Evolutionary conservation across 306 rosid genomes (phyloP).

Genomic region (Psophocarpus tetragonolobus): DNA sequence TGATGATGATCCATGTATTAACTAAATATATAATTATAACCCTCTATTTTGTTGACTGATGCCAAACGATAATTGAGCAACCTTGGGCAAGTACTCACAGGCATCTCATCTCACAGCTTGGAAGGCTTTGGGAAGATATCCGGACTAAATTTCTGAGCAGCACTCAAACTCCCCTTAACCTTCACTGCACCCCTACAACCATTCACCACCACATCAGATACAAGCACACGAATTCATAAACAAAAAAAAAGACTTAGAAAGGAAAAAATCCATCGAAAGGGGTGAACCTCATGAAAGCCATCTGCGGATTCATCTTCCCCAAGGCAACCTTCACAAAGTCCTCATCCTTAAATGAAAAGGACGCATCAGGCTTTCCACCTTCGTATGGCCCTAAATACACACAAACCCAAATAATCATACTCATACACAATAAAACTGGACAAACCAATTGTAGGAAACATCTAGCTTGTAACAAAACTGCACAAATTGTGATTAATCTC

Average conservation of each 20-base stretch:
- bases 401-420: background rate
- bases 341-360: conserved; percentile 82
- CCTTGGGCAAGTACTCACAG: conserved; percentile 1
- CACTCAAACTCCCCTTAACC: conserved; percentile 84
- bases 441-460: background rate
- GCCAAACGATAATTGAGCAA: conserved; percentile 10
- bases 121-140: conserved; percentile 95
- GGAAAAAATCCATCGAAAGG: background rate
- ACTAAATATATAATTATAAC: conserved; percentile 16
- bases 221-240: background rate
- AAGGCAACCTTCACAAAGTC: conserved; percentile 87
- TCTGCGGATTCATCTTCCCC: conserved; percentile 91
- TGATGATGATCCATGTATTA: conserved; percentile 10
- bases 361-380: conserved; percentile 93
- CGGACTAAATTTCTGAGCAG: conserved; percentile 90
- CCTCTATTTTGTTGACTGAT: conserved; percentile 21
- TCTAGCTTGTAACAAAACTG: background rate
- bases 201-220: conserved; percentile 2
- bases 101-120: conserved; percentile 64
- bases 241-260: background rate
- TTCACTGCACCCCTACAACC: conserved; percentile 78
- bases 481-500: background rate
- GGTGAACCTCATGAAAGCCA: conserved; percentile 85
- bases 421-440: background rate
- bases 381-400: conserved; percentile 64